Evolutionary conservation across 805 yeast species (phyloP).

Genomic region (Hyphopichia homilentoma): DNA sequence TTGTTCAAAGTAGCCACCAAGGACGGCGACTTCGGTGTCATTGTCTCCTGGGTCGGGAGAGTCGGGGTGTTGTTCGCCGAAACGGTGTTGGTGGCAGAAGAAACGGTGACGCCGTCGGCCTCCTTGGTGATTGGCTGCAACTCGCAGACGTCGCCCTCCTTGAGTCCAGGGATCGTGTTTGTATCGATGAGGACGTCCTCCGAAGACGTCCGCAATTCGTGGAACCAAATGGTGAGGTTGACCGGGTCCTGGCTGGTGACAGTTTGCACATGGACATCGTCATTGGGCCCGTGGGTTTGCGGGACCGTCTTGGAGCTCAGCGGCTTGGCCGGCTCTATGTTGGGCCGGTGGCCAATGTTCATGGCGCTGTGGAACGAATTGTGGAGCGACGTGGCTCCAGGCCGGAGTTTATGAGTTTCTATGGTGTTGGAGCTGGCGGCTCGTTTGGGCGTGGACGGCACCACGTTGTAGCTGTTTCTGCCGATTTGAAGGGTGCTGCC

Average conservation of each 20-base stretch:
- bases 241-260: constrained; percentile 26
- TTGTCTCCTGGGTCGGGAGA: too few relatives aligned
- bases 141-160: constrained; percentile 77
- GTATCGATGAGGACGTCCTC: constrained; percentile 65
- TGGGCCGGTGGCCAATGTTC: not conserved
- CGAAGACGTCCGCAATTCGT: constrained; percentile 57
- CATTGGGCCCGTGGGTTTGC: not conserved
- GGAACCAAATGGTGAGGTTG: constrained; percentile 55
- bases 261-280: not conserved
- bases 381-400: not conserved
- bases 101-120: not conserved
- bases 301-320: not conserved
- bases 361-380: not conserved
- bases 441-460: not conserved
- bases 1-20: not conserved
- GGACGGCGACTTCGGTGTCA: too few relatives aligned
- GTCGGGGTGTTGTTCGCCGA: not conserved
- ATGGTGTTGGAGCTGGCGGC: too few relatives aligned
- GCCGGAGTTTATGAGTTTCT: too few relatives aligned
- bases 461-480: constrained; percentile 1
- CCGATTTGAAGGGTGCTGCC: constrained; percentile 4
- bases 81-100: not conserved
- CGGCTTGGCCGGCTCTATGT: not conserved
- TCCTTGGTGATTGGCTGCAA: constrained; percentile 43
- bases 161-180: constrained; percentile 54